A percentile compares a stretch with the other conserved stretches of the same genome.
These are phyloP conservation scores for Fusarium sp. DNA, from an alignment of 2,329 filamentous ascomycete genomes.

Conservation along the genomic window DNA sequence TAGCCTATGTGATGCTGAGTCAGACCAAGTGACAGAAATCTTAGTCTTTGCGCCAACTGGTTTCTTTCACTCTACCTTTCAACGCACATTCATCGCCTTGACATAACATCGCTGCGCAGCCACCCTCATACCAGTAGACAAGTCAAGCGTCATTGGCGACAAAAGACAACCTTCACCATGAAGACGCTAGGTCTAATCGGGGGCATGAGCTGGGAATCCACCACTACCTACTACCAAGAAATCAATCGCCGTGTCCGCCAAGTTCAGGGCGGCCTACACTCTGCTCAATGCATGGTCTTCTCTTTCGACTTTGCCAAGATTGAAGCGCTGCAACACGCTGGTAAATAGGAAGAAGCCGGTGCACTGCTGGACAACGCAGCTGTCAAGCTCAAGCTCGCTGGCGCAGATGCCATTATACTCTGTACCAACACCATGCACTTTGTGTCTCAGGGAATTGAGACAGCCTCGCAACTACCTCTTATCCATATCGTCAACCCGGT, in stretches of 20 bases:
- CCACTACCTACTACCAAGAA: slow-evolving; percentile 47
- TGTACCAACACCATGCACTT: slow-evolving; percentile 51
- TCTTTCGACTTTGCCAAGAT: slow-evolving; percentile 50
- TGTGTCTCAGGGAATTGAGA: slow-evolving; percentile 31
- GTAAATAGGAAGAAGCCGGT: slow-evolving; percentile 38
- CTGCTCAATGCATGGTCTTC: slow-evolving; percentile 40
- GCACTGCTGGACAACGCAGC: slow-evolving; percentile 37
- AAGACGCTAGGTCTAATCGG: slow-evolving; percentile 49
- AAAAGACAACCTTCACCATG: slow-evolving; percentile 24
- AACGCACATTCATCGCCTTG: too few relatives aligned
- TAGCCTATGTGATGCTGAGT: too few relatives aligned
- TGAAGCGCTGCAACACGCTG: slow-evolving; percentile 34
- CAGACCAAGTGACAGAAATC: too few relatives aligned
- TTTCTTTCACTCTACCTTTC: too few relatives aligned
- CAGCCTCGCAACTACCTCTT: slow-evolving; percentile 30
- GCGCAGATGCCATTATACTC: slow-evolving; percentile 45
- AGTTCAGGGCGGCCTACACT: slow-evolving; percentile 44
- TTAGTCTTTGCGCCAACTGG: too few relatives aligned
- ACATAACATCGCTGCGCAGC: too few relatives aligned
- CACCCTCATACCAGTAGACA: too few relatives aligned
- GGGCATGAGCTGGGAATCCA: slow-evolving; percentile 51
- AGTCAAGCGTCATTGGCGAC: too few relatives aligned
- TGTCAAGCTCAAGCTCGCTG: slow-evolving; percentile 27
- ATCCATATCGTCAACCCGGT: slow-evolving; percentile 46
- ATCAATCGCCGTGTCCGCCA: slow-evolving; percentile 47